Conservation (phyloP, 106 monocot species). For the Platanthera zijinensis region DNA sequence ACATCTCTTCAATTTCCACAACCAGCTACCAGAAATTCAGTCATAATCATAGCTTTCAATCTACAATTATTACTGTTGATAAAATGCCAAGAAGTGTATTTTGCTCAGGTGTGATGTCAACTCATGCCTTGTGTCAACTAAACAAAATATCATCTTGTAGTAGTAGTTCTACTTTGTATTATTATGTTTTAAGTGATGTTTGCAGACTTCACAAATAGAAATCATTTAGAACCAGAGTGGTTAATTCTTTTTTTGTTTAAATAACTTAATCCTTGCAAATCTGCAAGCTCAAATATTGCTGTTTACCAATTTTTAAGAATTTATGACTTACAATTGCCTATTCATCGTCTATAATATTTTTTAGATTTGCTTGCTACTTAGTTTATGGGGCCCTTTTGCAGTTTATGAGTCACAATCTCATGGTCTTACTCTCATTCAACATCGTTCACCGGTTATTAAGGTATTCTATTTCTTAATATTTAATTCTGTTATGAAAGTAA, state of each 20-base stretch:
- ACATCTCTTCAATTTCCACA: too few relatives aligned
- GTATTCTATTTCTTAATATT: constrained; percentile 16
- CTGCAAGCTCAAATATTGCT: background rate
- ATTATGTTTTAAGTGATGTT: too few relatives aligned
- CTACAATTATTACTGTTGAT: background rate
- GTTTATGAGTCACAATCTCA: constrained; percentile 47
- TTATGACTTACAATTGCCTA: background rate
- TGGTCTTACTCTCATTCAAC: constrained; percentile 46
- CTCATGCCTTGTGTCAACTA: background rate
- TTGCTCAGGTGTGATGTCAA: background rate
- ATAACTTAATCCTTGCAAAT: background rate
- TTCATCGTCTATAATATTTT: background rate
- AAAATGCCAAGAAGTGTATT: background rate
- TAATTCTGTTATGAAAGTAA: background rate
- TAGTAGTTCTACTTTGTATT: too few relatives aligned
- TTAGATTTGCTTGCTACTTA: background rate
- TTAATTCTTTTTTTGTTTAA: background rate
- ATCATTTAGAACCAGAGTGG: background rate
- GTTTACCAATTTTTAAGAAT: background rate
- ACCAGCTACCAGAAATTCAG: background rate
- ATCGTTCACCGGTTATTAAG: constrained; percentile 66
- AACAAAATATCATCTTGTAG: too few relatives aligned
- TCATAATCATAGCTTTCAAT: background rate
- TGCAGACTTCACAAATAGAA: too few relatives aligned
- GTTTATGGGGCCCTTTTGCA: constrained; percentile 8